Base-by-base conservation (phyloP, 177 flowering plant species). In the Vitis hybrid region DNA sequence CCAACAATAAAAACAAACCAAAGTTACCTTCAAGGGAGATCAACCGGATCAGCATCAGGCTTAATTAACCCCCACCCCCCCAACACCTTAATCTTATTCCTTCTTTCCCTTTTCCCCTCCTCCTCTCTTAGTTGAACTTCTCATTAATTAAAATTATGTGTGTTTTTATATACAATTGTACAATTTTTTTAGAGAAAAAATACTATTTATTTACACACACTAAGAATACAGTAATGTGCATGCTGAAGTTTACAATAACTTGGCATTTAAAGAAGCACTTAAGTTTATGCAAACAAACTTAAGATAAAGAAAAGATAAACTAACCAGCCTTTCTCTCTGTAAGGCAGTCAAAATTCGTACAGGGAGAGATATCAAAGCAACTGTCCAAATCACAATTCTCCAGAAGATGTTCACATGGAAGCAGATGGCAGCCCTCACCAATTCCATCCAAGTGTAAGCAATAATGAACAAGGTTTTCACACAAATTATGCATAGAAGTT, bases 321-420 rank as follows among this genome's bases (percentile, higher is more conserved):
- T 63, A 66, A 90, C 97, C 93, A 72, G 71, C 64, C 74, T 81
- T 75, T 92, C 90, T 77, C 90, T 83, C 22, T 71, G 86, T 26
- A 90, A 55, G 13, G 95, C 91, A 60, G 72, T 78, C 69, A 89
- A 67, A 66, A 86, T 48, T 62, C 88, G 85, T 14, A 74, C 10
- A 2, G 95, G 97, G 52, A 92, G 84, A 67, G 83, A 69, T 56
- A 85, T 21, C 52, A 87, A 45, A 64, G 87, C 80, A 56, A 83
- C 16, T 7, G 64, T 71, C 87, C 86, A 86, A 14, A 78, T 61
- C 7, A 78, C 51, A n/a, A 77, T 26, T 62, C 68, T 75, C 83
- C 83, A 77, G 63, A 84, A 67, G 59, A 84, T 3, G 50, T 70
- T 70, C 26, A 82, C 21, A 59, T 82, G 81, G 57, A 82, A 60